A percentile compares a stretch with the other conserved stretches of the same genome.
Evolutionary conservation across 257 asterid species (phyloP).

Genomic region (Petunia secreta): DNA sequence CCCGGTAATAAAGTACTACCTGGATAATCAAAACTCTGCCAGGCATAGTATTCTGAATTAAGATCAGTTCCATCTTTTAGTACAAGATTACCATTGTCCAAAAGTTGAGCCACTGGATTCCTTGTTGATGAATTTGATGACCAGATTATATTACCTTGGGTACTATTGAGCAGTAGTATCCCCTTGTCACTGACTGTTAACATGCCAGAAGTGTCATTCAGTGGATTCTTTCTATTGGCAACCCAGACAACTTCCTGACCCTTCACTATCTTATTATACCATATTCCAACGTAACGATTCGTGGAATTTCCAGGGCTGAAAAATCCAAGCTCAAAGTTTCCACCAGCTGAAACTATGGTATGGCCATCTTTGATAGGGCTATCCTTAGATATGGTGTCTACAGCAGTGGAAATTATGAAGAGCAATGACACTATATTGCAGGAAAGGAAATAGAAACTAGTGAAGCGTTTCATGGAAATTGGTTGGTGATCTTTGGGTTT

Average conservation of each 20-base stretch:
- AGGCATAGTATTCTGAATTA: background rate
- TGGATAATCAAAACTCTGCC: slow-evolving; percentile 34
- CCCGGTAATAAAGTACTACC: slow-evolving; percentile 21
- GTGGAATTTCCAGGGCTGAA: slow-evolving; percentile 23
- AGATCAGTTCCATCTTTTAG: slow-evolving; percentile 4
- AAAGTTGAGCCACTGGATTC: slow-evolving; percentile 26
- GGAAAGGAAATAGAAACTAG: background rate
- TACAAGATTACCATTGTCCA: slow-evolving; percentile 31
- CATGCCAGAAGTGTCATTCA: slow-evolving; percentile 25
- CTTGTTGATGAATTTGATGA: slow-evolving; percentile 5
- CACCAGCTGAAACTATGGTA: slow-evolving; percentile 23
- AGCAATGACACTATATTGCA: background rate
- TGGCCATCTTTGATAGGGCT: slow-evolving; percentile 11
- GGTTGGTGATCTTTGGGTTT: background rate
- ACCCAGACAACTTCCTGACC: slow-evolving; percentile 30
- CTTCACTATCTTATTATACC: slow-evolving; percentile 3
- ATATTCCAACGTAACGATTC: slow-evolving; percentile 19
- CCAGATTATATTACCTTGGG: slow-evolving; percentile 23
- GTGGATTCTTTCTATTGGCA: slow-evolving; percentile 29
- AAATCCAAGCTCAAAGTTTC: slow-evolving; percentile 22
- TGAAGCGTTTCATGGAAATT: background rate
- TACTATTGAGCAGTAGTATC: slow-evolving; percentile 12
- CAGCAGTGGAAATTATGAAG: background rate
- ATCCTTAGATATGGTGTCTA: background rate
- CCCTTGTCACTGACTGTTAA: slow-evolving; percentile 25